Percentiles rank a stretch among this genome's conserved stretches.
Conservation (phyloP, 371 early-diverging fungal genomes). For the Dichotomocladium elegans region DNA sequence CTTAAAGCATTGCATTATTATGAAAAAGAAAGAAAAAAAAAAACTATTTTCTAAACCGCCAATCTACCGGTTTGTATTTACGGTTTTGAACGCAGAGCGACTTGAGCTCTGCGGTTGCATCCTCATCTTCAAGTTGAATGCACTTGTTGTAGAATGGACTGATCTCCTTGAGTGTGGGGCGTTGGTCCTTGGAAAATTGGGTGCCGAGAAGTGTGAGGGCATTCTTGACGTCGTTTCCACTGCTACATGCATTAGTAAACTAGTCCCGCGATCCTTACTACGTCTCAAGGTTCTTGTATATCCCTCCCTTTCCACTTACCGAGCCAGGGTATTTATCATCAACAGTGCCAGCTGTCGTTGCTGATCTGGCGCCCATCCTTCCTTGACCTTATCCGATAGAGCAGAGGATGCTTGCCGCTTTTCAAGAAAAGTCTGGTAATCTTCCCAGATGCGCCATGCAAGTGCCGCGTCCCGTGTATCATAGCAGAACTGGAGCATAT, state of each 20-base stretch:
- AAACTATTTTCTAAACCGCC: slow-evolving; percentile 15
- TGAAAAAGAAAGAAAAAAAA: slow-evolving; percentile 2
- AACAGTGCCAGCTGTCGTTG: slow-evolving; percentile 26
- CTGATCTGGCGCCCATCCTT: slow-evolving; percentile 37
- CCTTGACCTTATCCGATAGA: slow-evolving; percentile 11
- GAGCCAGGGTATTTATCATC: slow-evolving; percentile 45
- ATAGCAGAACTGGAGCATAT: slow-evolving; percentile 49
- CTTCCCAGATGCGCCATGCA: slow-evolving; percentile 55
- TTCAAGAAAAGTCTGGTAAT: slow-evolving; percentile 47
- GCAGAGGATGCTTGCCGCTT: slow-evolving; percentile 17
- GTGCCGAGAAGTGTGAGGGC: slow-evolving; percentile 26
- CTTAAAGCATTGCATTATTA: neutral
- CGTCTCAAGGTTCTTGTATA: too few relatives aligned
- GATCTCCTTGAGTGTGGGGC: slow-evolving; percentile 41
- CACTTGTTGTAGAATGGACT: slow-evolving; percentile 50
- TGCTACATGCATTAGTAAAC: neutral
- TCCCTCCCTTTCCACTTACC: slow-evolving; percentile 25
- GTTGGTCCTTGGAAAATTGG: slow-evolving; percentile 21
- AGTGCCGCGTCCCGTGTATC: slow-evolving; percentile 36
- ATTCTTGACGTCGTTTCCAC: slow-evolving; percentile 26
- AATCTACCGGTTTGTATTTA: slow-evolving; percentile 8
- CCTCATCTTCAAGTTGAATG: slow-evolving; percentile 51
- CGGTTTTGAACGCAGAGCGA: slow-evolving; percentile 27
- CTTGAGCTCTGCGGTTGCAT: slow-evolving; percentile 31
- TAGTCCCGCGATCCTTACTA: neutral